Evolutionary conservation across 768 basidiomycete species (phyloP).

Genomic region (Boletellus sp.): DNA sequence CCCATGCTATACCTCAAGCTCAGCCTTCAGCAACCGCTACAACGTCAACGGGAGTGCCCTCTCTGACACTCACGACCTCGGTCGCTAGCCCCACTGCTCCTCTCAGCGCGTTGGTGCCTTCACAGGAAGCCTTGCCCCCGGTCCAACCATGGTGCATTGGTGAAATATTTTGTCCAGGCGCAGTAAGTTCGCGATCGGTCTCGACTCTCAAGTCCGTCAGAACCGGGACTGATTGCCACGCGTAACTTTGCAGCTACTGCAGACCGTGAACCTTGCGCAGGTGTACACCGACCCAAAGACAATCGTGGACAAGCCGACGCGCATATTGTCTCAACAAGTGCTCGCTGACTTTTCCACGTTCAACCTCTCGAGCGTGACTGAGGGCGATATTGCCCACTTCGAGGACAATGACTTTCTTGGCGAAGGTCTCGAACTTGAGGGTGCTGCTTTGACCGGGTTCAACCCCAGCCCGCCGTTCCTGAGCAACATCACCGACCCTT

Average conservation of each 20-base stretch:
- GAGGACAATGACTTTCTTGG: constrained; percentile 74
- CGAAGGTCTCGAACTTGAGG: constrained; percentile 81
- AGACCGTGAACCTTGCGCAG: constrained; percentile 78
- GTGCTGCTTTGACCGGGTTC: constrained; percentile 59
- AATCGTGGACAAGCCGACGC: constrained; percentile 86
- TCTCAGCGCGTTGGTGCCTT: constrained; percentile 51
- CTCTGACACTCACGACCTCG: constrained; percentile 53
- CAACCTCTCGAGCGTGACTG: constrained; percentile 45
- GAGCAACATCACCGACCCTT: constrained; percentile 61
- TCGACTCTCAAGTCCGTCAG: too few species aligned
- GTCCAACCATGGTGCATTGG: constrained; percentile 73
- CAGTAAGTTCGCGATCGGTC: constrained; percentile 40
- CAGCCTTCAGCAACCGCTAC: constrained; percentile 5
- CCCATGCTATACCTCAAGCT: constrained; percentile 16
- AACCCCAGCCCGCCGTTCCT: constrained; percentile 62
- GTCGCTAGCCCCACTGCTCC: constrained; percentile 61
- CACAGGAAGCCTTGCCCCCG: constrained; percentile 62
- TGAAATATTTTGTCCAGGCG: constrained; percentile 77
- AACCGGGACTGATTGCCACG: background rate
- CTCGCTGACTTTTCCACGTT: constrained; percentile 58
- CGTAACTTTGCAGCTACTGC: constrained; percentile 52
- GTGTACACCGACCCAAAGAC: constrained; percentile 82
- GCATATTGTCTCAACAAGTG: constrained; percentile 58
- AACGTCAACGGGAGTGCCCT: constrained; percentile 21
- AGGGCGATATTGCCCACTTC: constrained; percentile 63